Evolutionary conservation across 2,329 filamentous ascomycete genomes (phyloP).

Genomic region (Xenoacremonium recifei): DNA sequence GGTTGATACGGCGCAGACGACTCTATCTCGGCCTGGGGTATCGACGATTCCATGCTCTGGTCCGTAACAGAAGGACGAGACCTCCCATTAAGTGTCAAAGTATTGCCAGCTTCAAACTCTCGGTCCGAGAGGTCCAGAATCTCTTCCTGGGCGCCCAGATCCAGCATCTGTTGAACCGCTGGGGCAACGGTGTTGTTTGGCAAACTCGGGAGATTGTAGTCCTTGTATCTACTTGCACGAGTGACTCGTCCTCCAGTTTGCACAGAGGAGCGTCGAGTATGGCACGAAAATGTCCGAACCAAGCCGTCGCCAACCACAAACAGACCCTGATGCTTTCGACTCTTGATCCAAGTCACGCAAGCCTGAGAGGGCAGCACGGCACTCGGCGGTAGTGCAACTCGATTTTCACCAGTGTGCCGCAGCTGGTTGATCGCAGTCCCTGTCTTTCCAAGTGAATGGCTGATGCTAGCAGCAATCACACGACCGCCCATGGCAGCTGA

Average conservation of each 20-base stretch:
- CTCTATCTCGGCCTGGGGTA: slow-evolving; percentile 82
- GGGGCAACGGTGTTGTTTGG: slow-evolving; percentile 59
- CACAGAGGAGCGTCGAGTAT: slow-evolving; percentile 53
- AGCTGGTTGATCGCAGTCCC: slow-evolving; percentile 67
- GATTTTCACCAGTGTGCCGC: slow-evolving; percentile 73
- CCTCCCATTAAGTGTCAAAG: slow-evolving; percentile 48
- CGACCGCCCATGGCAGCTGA: slow-evolving; percentile 69
- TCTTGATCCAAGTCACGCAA: slow-evolving; percentile 65
- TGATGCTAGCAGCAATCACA: slow-evolving; percentile 71
- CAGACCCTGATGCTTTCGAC: slow-evolving; percentile 60
- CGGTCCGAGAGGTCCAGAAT: slow-evolving; percentile 53
- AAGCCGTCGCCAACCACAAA: slow-evolving; percentile 65
- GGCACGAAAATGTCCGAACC: slow-evolving; percentile 64
- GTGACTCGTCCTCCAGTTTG: slow-evolving; percentile 52
- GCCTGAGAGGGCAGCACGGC: slow-evolving; percentile 52
- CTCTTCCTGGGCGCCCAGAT: slow-evolving; percentile 50
- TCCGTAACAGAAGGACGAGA: slow-evolving; percentile 34
- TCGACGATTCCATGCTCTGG: slow-evolving; percentile 60
- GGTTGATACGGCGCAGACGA: slow-evolving; percentile 94
- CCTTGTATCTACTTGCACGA: slow-evolving; percentile 59
- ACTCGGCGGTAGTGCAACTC: slow-evolving; percentile 64
- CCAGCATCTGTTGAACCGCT: slow-evolving; percentile 53
- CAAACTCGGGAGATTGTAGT: slow-evolving; percentile 64
- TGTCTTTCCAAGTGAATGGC: slow-evolving; percentile 72
- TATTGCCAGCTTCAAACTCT: slow-evolving; percentile 54